These are phyloP conservation scores for Eremothecium gossypii DNA, from an alignment of 1,139 yeast genomes.

Conservation along the genomic window DNA sequence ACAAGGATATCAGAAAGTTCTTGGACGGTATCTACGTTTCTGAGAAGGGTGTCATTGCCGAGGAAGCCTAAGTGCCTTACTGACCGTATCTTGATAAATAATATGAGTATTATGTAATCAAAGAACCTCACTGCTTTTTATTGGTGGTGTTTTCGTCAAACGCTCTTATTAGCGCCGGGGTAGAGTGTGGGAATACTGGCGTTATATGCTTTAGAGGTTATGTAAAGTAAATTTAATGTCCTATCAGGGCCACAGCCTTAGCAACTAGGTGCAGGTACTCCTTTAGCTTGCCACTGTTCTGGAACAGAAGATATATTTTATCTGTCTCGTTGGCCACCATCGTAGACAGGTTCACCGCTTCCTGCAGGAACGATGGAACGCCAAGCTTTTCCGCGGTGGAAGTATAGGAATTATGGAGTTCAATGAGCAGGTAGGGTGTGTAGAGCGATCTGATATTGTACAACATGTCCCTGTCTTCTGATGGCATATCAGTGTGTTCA, in stretches of 20 bases:
- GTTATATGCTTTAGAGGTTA: not conserved
- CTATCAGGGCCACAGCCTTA: constrained; percentile 43
- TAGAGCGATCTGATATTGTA: constrained; percentile 49
- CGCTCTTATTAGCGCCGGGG: too few species aligned
- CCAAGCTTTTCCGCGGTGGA: constrained; percentile 31
- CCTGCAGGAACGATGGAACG: constrained; percentile 34
- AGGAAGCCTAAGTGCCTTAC: constrained; percentile 28
- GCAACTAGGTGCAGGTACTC: constrained; percentile 57
- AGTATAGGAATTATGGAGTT: constrained; percentile 49
- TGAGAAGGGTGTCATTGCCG: constrained; percentile 78
- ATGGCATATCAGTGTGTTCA: constrained; percentile 15
- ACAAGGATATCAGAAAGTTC: constrained; percentile 99
- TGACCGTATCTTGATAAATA: constrained; percentile 2
- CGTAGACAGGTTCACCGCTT: constrained; percentile 51
- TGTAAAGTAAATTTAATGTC: constrained; percentile 10
- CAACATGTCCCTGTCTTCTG: constrained; percentile 21
- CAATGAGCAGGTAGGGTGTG: constrained; percentile 64
- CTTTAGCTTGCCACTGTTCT: constrained; percentile 48
- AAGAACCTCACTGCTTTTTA: not conserved
- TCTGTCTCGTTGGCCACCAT: constrained; percentile 43
- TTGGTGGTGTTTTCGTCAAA: too few species aligned
- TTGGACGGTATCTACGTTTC: constrained; percentile 99
- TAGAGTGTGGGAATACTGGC: too few species aligned
- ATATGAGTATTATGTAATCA: not conserved
- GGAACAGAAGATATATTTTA: constrained; percentile 46